phyloP scores from a whole-genome alignment of 1,139 yeast genomes.

The Debaryomyces robertsiae region DNA sequence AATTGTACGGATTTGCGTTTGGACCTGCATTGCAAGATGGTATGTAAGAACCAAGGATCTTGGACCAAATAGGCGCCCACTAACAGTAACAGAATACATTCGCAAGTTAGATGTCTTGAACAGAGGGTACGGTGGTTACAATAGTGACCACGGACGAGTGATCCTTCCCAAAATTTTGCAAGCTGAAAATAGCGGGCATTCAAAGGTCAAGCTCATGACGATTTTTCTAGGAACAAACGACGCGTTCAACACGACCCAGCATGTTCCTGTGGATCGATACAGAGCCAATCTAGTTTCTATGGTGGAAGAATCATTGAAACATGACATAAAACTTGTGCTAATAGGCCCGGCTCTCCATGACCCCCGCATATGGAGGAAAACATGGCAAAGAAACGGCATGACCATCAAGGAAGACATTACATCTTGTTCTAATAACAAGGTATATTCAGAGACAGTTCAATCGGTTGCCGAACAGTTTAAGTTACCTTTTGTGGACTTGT shows the following conservation, averaged over 20 bases:
- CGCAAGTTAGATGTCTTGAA: constrained; percentile 58
- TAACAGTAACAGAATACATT: constrained; percentile 30
- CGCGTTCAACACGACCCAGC: constrained; percentile 54
- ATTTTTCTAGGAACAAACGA: constrained; percentile 82
- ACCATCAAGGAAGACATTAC: constrained; percentile 18
- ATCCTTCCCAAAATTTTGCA: constrained; percentile 51
- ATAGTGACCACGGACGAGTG: constrained; percentile 49
- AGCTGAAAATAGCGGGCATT: constrained; percentile 34
- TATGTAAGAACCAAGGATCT: not conserved
- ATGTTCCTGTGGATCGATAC: constrained; percentile 54
- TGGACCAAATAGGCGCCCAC: not conserved
- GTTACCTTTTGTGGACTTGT: constrained; percentile 58
- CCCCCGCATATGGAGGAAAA: constrained; percentile 14
- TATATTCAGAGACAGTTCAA: constrained; percentile 54
- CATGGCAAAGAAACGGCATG: constrained; percentile 12
- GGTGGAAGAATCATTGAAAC: constrained; percentile 36
- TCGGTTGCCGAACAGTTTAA: constrained; percentile 44
- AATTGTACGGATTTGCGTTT: constrained; percentile 41
- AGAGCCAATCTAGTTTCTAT: constrained; percentile 47
- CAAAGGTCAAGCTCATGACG: constrained; percentile 44
- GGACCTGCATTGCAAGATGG: constrained; percentile 53
- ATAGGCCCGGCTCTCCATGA: constrained; percentile 70
- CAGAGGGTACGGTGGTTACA: constrained; percentile 68
- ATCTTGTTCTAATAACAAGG: constrained; percentile 31
- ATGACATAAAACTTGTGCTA: constrained; percentile 52